Base-by-base conservation (phyloP, 257 asterid genomes). In the Solanum bulbocastanum region DNA sequence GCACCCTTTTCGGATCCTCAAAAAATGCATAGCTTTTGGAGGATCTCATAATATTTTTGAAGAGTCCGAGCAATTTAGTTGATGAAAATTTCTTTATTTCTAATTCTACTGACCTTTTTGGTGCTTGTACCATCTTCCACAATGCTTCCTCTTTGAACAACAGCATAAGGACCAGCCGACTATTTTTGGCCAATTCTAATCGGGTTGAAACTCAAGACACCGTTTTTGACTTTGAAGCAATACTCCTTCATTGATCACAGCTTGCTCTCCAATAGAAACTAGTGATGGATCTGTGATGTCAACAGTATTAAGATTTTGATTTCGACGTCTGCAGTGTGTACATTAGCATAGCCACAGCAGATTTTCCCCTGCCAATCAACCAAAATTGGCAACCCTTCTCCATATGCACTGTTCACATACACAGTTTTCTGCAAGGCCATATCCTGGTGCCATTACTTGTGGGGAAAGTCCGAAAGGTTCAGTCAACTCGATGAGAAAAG, bases 371-470 rank as follows among this genome's bases (percentile, higher is more conserved):
- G 90, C 98, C 95, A 94, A 89, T 94, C 96, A 46, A 93, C 91
- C 76, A 92, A 69, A 10, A 94, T 91, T 44, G 88, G 93, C 39
- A 87, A 83, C 18, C 92, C 91, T 56, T 93, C 93, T 86, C 98
- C 96, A 87, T 93, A 94, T 9, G 96, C 98, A 88, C 96, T 87
- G 42, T 94, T 91, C 7, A 94, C 96, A 87, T 89, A 93, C 25
- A 88, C 96, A 94, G 42, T 94, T 94, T 87, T 94, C 98, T 20
- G 98, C 98, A 87, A 94, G 89, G 85, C 98, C 98, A 76, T 94
- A 94, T 46, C 98, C 96, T 12, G 96, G 98, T 22, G 96, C 95
- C 92, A 91, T 92, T 10, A 90, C 93, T 86, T 90, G 90, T 88
- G 89, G 90, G 66, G 94, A 88, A 84, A 94, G 92, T 12, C 95